phyloP scores from a whole-genome alignment of 768 basidiomycete genomes.

The Mycena pura region DNA sequence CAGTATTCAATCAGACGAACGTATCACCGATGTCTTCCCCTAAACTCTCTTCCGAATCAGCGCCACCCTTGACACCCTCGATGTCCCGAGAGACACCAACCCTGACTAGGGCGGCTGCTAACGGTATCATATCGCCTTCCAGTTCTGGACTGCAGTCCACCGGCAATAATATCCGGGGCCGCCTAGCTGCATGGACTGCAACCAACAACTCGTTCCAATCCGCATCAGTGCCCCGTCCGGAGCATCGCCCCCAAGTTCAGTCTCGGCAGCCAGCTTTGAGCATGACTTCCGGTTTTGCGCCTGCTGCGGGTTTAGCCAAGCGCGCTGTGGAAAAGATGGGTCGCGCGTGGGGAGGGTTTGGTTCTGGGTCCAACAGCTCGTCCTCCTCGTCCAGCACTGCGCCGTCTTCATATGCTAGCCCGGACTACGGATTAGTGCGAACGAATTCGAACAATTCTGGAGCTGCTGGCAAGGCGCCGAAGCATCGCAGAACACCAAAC shows the following conservation, averaged over 20 bases:
- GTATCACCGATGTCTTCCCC: constrained; percentile 41
- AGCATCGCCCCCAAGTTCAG: constrained; percentile 28
- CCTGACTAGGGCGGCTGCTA: constrained; percentile 48
- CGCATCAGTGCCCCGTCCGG: constrained; percentile 18
- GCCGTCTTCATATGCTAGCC: constrained; percentile 45
- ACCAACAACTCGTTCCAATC: constrained; percentile 29
- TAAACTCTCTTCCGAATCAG: constrained; percentile 38
- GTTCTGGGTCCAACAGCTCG: constrained; percentile 48
- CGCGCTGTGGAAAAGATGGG: constrained; percentile 82
- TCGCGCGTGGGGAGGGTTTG: constrained; percentile 60
- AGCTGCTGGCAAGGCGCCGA: constrained; percentile 41
- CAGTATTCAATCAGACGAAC: constrained; percentile 41
- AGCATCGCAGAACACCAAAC: constrained; percentile 60
- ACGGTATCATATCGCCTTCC: constrained; percentile 49
- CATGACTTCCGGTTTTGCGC: constrained; percentile 70
- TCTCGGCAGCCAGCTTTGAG: constrained; percentile 73
- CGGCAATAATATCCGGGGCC: constrained; percentile 52
- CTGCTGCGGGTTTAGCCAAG: constrained; percentile 77
- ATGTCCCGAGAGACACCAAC: constrained; percentile 46
- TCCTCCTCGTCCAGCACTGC: constrained; percentile 54
- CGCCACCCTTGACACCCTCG: constrained; percentile 32
- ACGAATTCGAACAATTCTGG: constrained; percentile 49
- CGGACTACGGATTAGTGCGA: constrained; percentile 43
- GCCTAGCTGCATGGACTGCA: constrained; percentile 56
- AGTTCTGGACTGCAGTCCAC: constrained; percentile 40